Evolutionary conservation across 2,329 filamentous ascomycete genomes (phyloP).

Genomic region (Pyrenophora teres): DNA sequence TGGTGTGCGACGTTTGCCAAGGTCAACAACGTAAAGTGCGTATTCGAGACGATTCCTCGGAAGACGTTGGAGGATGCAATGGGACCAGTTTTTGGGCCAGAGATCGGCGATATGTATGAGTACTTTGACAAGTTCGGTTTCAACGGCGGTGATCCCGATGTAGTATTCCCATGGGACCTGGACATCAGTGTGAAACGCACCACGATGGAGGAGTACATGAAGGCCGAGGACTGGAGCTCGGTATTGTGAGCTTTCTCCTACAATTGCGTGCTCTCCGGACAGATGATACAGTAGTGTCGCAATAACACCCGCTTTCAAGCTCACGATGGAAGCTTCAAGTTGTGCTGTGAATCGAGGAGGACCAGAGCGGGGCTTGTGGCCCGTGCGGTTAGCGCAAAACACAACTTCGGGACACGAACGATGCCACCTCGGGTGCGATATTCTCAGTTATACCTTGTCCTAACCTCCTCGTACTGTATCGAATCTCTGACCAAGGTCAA

Average conservation of each 20-base stretch:
- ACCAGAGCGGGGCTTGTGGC: not conserved
- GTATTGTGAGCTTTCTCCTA: conserved; percentile 8
- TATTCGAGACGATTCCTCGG: conserved; percentile 19
- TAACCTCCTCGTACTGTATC: not conserved
- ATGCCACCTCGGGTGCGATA: too few relatives aligned
- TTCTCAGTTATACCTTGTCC: not conserved
- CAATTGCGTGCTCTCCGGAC: too few relatives aligned
- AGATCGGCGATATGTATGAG: conserved; percentile 41
- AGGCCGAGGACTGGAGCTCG: conserved; percentile 30
- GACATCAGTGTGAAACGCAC: conserved; percentile 25
- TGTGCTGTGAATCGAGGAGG: too few relatives aligned
- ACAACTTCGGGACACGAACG: not conserved
- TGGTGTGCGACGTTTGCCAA: conserved; percentile 30
- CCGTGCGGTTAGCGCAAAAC: not conserved
- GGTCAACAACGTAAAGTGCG: conserved; percentile 22
- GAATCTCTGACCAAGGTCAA: not conserved
- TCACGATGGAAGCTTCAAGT: too few relatives aligned
- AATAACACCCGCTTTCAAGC: too few relatives aligned
- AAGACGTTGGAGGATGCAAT: conserved; percentile 28
- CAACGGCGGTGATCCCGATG: conserved; percentile 40
- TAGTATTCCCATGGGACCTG: conserved; percentile 37
- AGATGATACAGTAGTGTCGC: too few relatives aligned
- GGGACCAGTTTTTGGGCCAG: conserved; percentile 27
- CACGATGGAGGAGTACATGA: conserved; percentile 35
- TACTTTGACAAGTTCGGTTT: conserved; percentile 47